A percentile compares a stretch with the other conserved stretches of the same genome.
These are phyloP conservation scores for Acacia melanoxylon DNA, from an alignment of 306 rosid genomes.

Conservation along the genomic window DNA sequence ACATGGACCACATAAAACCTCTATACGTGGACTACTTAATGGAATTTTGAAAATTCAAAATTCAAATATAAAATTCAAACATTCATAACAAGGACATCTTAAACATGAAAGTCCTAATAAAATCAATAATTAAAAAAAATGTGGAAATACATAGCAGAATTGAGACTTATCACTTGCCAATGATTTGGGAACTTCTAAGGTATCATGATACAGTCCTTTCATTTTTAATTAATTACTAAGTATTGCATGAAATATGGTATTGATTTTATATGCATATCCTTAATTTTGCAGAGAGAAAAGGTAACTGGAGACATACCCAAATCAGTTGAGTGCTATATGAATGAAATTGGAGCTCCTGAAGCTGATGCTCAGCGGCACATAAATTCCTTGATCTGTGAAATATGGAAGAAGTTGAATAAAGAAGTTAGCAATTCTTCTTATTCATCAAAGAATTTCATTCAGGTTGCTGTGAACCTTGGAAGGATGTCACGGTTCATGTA, in stretches of 20 bases:
- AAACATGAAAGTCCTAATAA: no score
- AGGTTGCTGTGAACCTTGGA: not conserved
- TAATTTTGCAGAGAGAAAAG: conserved; percentile 1
- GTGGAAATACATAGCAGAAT: no score
- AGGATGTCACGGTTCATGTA: conserved; percentile 25
- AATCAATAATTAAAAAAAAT: no score
- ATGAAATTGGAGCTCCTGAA: conserved; percentile 29
- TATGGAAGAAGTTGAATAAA: conserved; percentile 27
- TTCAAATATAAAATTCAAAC: no score
- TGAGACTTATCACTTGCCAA: no score
- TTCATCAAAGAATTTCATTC: not conserved
- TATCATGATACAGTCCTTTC: not conserved
- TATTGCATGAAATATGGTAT: not conserved
- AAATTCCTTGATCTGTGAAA: not conserved
- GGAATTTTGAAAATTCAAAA: no score
- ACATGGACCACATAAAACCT: no score
- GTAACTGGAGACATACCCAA: conserved; percentile 33
- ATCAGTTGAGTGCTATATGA: conserved; percentile 41
- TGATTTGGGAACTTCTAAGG: conserved; percentile 13
- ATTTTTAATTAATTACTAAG: not conserved
- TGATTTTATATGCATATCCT: not conserved
- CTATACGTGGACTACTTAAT: no score
- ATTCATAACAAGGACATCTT: no score
- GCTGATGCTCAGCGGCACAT: conserved; percentile 11
- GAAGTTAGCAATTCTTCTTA: not conserved